phyloP scores from a whole-genome alignment of 495 filamentous ascomycete species.

The Baudoinia panamericana region DNA sequence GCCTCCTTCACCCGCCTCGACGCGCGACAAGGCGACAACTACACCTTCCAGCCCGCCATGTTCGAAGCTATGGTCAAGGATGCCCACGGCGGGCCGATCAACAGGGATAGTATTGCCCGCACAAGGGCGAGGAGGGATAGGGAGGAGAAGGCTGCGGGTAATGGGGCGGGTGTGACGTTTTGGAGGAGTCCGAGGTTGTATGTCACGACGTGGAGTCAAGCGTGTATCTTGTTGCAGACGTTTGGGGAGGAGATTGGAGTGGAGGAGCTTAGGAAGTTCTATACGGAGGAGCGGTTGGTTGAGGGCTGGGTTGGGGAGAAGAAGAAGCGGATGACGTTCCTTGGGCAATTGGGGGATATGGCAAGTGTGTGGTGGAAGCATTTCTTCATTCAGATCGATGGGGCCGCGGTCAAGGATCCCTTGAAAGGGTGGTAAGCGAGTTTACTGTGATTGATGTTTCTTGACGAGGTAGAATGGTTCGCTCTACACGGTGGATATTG shows the following conservation, averaged over 20 bases:
- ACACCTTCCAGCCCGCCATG: constrained; percentile 30
- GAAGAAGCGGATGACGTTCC: neutral
- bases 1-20: constrained; percentile 29
- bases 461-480: no score
- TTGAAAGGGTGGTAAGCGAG: constrained; percentile 1
- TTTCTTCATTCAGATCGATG: neutral
- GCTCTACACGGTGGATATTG: no score
- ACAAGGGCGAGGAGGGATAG: constrained; percentile 23
- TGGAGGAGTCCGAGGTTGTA: neutral
- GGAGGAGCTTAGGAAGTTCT: neutral
- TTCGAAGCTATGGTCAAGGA: constrained; percentile 26
- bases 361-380: neutral
- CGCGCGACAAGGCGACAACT: constrained; percentile 28
- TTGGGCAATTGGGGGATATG: neutral
- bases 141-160: constrained; percentile 23
- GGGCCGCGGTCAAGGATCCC: neutral
- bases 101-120: constrained; percentile 23
- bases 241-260: neutral
- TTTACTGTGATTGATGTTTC: no score
- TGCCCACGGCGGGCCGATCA: constrained; percentile 24
- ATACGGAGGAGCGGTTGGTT: neutral
- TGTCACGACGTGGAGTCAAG: neutral
- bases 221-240: neutral
- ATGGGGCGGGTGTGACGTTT: neutral
- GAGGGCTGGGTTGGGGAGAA: neutral